Conservation (phyloP, 208 protist genomes). For the Vickermania ingenoplastis region DNA sequence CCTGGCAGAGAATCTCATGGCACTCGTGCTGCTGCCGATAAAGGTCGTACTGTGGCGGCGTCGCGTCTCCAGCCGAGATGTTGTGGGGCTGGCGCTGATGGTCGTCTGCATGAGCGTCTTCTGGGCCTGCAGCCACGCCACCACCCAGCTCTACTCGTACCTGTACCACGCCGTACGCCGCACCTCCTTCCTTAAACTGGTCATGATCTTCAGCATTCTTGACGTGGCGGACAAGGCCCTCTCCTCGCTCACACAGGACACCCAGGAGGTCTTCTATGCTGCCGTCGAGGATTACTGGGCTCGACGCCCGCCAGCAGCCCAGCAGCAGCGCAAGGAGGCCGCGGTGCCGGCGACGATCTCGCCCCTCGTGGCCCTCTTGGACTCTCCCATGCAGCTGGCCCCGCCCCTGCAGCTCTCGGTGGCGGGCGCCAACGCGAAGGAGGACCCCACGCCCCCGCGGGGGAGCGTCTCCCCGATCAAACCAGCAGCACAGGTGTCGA, state of each 20-base stretch:
- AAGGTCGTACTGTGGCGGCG: slow-evolving; percentile 9
- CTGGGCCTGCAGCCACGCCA: slow-evolving; percentile 2
- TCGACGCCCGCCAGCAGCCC: not conserved
- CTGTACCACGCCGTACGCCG: slow-evolving; percentile 82
- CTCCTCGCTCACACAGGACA: slow-evolving; percentile 85
- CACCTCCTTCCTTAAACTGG: slow-evolving; percentile 89
- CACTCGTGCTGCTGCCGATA: slow-evolving; percentile 17
- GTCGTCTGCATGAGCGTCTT: slow-evolving; percentile 17
- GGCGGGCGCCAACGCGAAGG: too few relatives aligned
- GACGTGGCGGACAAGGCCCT: slow-evolving; percentile 89
- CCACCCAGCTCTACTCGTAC: slow-evolving; percentile 39
- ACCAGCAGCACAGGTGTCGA: not conserved
- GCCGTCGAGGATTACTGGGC: slow-evolving; percentile 9
- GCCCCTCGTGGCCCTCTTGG: too few relatives aligned
- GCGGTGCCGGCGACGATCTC: not conserved
- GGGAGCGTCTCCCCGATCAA: not conserved
- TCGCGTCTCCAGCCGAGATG: slow-evolving; percentile 8
- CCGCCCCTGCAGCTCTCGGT: too few relatives aligned
- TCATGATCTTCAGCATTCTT: slow-evolving; percentile 92
- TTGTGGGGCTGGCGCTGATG: slow-evolving; percentile 20
- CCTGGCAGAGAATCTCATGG: slow-evolving; percentile 22
- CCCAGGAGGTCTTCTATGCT: slow-evolving; percentile 76
- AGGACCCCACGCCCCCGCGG: not conserved
- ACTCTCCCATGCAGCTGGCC: too few relatives aligned
- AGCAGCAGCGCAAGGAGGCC: not conserved